Conservation (phyloP, 2,329 filamentous ascomycete genomes). For the Aspergillus pseudonomiae region DNA sequence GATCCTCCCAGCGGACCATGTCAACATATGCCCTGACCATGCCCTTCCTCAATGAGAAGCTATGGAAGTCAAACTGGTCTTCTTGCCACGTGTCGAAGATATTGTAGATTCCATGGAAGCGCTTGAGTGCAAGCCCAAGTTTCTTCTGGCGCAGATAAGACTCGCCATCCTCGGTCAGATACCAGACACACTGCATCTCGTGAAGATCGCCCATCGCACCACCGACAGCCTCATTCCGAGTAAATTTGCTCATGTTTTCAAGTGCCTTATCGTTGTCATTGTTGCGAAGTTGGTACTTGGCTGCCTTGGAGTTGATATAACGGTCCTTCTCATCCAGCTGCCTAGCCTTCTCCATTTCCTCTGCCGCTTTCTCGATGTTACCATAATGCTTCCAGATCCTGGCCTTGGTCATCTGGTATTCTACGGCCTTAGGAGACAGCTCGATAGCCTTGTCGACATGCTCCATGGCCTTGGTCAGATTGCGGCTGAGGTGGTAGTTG, state of each 20-base stretch:
- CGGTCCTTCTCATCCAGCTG: constrained; percentile 85
- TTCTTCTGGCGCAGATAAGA: constrained; percentile 82
- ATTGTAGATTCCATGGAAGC: constrained; percentile 83
- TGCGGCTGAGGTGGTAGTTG: constrained; percentile 85
- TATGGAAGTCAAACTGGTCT: constrained; percentile 98
- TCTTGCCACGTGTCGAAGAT: constrained; percentile 98
- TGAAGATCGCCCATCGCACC: constrained; percentile 88
- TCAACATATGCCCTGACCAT: constrained; percentile 94
- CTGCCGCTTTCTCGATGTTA: constrained; percentile 75
- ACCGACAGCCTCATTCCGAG: constrained; percentile 82
- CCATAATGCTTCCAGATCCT: constrained; percentile 92
- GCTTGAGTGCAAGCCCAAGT: constrained; percentile 83
- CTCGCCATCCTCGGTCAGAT: constrained; percentile 90
- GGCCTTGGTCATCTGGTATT: constrained; percentile 94
- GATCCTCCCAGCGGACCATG: constrained; percentile 96
- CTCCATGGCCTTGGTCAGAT: constrained; percentile 77
- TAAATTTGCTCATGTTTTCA: constrained; percentile 91
- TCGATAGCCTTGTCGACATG: constrained; percentile 84
- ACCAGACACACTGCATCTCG: constrained; percentile 99
- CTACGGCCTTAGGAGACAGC: constrained; percentile 77
- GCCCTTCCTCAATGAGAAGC: constrained; percentile 93
- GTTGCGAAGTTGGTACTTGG: constrained; percentile 94
- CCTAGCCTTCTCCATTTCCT: constrained; percentile 85
- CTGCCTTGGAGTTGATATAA: constrained; percentile 97
- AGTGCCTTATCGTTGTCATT: constrained; percentile 85